Evolutionary conservation across 495 filamentous ascomycete species (phyloP), one percentile per base, ranked within the genome.

Genomic region (Neurospora sp.): DNA sequence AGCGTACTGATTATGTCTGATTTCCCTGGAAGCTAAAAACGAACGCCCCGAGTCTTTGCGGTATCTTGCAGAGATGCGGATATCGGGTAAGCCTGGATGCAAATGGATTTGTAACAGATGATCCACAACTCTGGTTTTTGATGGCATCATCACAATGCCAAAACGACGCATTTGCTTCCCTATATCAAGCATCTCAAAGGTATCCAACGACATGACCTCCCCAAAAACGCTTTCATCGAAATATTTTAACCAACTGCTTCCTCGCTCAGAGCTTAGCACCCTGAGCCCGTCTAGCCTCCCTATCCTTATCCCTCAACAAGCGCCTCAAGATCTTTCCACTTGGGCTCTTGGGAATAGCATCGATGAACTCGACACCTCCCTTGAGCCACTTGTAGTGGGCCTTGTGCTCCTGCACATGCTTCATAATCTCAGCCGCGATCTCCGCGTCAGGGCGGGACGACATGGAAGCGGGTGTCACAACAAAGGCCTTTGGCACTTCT

Each of bases 271-370:
- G 44, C 77, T 84, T 86, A 9, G 88, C 82, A 5, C 90, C 91
- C 69, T 87, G 84, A 70, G 85, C 85, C 77, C 89, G 86, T 79
- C 89, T 87, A 66, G 83, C 86, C 79, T 90, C 91, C 82, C 85
- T 92, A 80, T 95, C 93, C 79, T 88, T 87, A 78, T 98, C 95
- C 42, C 93, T 88, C 72, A 98, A 81, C 75, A 96, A 76, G 22
- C 93, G 86, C 48, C 94, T 84, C 78, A 98, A 79, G 75, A 98
- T 97, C 90, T 98, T 97, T 14, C 94, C 94, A 79, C 91, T 94
- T 0, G 95, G 91, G 76, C 92, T 96, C 86, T 97, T 97, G 22
- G 95, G 94, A 72, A 98, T 87, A 42, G 78, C 82, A 71, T 90
- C 88, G 31, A 90, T 79, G 77, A 98, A 98, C 77, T 90, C 87